A percentile compares a stretch with the other conserved stretches of the same genome.
These are phyloP conservation scores for Nicotiana noctiflora DNA, from an alignment of 257 asterid genomes.

Conservation along the genomic window DNA sequence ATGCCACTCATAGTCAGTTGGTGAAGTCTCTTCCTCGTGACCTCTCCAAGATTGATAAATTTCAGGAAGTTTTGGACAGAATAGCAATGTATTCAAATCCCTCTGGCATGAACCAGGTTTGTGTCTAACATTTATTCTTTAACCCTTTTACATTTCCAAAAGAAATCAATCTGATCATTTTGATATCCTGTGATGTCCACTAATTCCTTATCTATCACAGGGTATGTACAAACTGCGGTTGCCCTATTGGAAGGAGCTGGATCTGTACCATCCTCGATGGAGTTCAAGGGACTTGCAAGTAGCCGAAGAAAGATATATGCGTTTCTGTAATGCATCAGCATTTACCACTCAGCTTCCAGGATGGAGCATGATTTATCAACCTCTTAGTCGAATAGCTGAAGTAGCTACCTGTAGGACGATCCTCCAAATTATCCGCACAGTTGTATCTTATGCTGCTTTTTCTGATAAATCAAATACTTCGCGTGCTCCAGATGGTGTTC, in stretches of 20 bases:
- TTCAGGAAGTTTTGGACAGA: conserved; percentile 70
- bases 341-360: conserved; percentile 76
- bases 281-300: conserved; percentile 80
- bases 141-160: not conserved
- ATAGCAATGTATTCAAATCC: conserved; percentile 90
- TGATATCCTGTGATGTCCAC: not conserved
- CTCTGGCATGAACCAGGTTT: conserved; percentile 96
- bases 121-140: not conserved
- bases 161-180: not conserved
- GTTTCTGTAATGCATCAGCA: conserved; percentile 78
- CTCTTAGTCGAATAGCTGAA: conserved; percentile 74
- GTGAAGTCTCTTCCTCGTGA: conserved; percentile 92
- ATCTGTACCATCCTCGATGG: conserved; percentile 97
- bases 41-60: conserved; percentile 63
- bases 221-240: conserved; percentile 81
- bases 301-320: conserved; percentile 88
- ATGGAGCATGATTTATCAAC: conserved; percentile 75
- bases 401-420: conserved; percentile 77
- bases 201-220: conserved; percentile 34
- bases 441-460: conserved; percentile 68
- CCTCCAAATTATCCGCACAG: conserved; percentile 71
- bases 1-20: conserved; percentile 91
- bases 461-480: conserved; percentile 42
- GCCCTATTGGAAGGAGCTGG: conserved; percentile 83
- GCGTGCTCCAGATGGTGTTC: conserved; percentile 85